Evolutionary conservation across 345 rosid genomes (phyloP), one percentile per base, ranked within the genome.

Genomic region (Xanthoceras sorbifolium): DNA sequence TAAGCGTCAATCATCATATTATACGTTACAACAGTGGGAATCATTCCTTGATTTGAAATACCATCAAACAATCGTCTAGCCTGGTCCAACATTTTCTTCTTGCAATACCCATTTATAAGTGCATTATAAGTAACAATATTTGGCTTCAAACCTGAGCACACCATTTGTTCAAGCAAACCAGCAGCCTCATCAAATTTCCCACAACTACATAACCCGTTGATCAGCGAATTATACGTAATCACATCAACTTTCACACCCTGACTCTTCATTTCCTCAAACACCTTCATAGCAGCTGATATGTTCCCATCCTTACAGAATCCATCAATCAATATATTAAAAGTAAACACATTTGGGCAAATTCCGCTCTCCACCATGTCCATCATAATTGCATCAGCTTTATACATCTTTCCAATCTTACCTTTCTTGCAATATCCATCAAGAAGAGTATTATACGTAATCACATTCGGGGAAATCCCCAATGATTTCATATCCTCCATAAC

Each of bases 231-330:
- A 75, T 85, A 94, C 0, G 98, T 92, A 74, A 91, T 54, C 65
- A 85, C 84, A 84, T 81, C 82, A 28, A 90, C 92, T 68, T 67
- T 80, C 74, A 89, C 74, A n/a, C 85, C 89, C 48, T 86, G 92
- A n/a, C 77, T 84, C 80, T 78, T 76, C 97, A 94, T 93, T 85
- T 94, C 93, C 29, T 77, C 83, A 17, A 94, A 86, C 77, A 87
- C 82, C 83, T 84, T 89, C 83, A 84, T 64, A 18, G 93, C 92
- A 10, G 87, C 87, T 0, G 77, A 67, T 48, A 84, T 71, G 65
- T 89, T 91, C 17, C 71, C 89, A 80, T 94, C 97, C 89, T 89
- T 88, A 79, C 94, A 94, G 64, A 86, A 93, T 29, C 98, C 95
- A 82, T 91, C 85, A 40, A 91, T 91, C 89, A 94, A 83, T 76